A percentile compares a stretch with the other conserved stretches of the same genome.
phyloP scores from a whole-genome alignment of 495 filamentous ascomycete genomes.

The Jackrogersella multiformis region DNA sequence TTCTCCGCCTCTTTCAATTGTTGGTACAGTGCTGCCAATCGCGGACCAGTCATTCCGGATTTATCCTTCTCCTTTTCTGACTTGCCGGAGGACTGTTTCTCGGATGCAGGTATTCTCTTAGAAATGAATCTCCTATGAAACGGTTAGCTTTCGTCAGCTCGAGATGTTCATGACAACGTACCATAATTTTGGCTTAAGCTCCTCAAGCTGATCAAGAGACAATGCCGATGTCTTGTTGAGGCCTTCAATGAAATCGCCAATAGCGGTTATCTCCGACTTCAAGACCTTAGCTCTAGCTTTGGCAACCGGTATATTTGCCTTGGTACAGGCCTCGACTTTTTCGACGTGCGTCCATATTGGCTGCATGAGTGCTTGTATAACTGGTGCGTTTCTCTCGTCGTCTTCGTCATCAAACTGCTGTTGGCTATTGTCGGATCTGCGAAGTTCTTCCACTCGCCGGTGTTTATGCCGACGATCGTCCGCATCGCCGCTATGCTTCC shows the following conservation, averaged over 20 bases:
- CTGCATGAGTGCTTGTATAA: slow-evolving; percentile 56
- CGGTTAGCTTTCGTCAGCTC: slow-evolving; percentile 11
- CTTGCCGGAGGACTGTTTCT: slow-evolving; percentile 43
- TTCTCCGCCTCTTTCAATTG: slow-evolving; percentile 44
- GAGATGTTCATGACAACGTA: slow-evolving; percentile 32
- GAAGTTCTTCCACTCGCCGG: slow-evolving; percentile 47
- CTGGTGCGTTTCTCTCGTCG: slow-evolving; percentile 50
- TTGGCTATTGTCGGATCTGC: slow-evolving; percentile 39
- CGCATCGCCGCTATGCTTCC: slow-evolving; percentile 52
- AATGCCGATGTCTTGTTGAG: slow-evolving; percentile 51
- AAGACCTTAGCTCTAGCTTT: slow-evolving; percentile 58
- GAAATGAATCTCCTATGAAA: slow-evolving; percentile 45
- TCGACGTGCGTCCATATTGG: slow-evolving; percentile 57
- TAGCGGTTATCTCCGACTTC: slow-evolving; percentile 56
- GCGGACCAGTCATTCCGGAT: slow-evolving; percentile 44
- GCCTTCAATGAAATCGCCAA: slow-evolving; percentile 56
- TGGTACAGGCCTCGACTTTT: slow-evolving; percentile 52
- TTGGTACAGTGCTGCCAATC: slow-evolving; percentile 44
- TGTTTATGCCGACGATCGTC: slow-evolving; percentile 50
- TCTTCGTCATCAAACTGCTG: slow-evolving; percentile 53
- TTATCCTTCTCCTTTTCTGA: slow-evolving; percentile 40
- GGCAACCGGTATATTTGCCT: slow-evolving; percentile 52
- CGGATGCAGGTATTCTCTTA: slow-evolving; percentile 46
- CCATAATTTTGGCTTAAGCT: slow-evolving; percentile 59
- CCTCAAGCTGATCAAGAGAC: slow-evolving; percentile 47